phyloP scores from a whole-genome alignment of 108 stramenopile genomes.

The Mayamaea pseudoterrestris region DNA sequence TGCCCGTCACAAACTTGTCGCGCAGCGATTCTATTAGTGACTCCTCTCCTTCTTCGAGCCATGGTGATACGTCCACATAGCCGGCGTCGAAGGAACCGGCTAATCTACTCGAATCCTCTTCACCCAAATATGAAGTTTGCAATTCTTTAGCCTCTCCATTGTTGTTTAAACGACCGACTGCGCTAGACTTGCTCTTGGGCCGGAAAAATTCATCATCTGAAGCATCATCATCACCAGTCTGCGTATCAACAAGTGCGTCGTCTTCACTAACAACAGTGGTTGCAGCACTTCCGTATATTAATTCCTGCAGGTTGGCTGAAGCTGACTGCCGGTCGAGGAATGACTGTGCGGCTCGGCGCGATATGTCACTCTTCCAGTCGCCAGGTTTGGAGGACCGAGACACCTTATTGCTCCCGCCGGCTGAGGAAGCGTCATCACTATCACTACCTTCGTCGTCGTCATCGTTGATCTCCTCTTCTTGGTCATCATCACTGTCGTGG shows the following conservation, averaged over 20 bases:
- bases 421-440: constrained; percentile 4
- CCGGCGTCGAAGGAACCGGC: constrained; percentile 8
- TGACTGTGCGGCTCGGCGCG: constrained; percentile 49
- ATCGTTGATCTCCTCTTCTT: constrained; percentile 20
- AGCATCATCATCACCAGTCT: constrained; percentile 6
- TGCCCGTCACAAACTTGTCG: constrained; percentile 93
- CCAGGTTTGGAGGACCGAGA: constrained; percentile 18
- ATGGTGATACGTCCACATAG: constrained; percentile 37
- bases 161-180: neutral
- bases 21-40: constrained; percentile 68
- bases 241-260: neutral
- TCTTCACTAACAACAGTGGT: constrained; percentile 12
- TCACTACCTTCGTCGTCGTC: constrained; percentile 20
- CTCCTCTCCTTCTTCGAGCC: constrained; percentile 69
- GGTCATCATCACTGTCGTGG: constrained; percentile 19
- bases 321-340: constrained; percentile 60
- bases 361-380: constrained; percentile 49
- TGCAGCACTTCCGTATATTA: constrained; percentile 46
- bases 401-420: constrained; percentile 27
- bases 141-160: neutral
- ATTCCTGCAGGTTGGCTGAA: constrained; percentile 51
- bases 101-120: constrained; percentile 55
- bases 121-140: constrained; percentile 23
- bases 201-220: constrained; percentile 35
- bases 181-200: constrained; percentile 9